These are phyloP conservation scores for Lunularia cruciata DNA, from an alignment of 225 moss, liverwort and hornwort species.

Conservation along the genomic window DNA sequence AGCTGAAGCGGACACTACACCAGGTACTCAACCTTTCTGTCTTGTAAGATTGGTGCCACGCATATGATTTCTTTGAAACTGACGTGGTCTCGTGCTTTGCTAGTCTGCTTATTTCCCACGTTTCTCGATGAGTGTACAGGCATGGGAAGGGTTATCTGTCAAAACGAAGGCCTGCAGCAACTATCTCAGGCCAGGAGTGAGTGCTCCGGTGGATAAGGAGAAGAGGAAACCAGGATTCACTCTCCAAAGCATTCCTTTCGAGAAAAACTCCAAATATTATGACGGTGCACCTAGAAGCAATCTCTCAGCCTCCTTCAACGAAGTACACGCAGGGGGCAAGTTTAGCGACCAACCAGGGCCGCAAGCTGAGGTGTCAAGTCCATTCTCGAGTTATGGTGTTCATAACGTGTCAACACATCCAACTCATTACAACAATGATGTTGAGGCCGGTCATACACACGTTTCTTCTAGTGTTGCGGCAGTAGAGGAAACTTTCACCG, in stretches of 20 bases:
- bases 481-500: background rate
- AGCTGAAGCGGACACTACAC: conserved; percentile 40
- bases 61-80: too few relatives aligned
- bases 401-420: background rate
- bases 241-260: background rate
- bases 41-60: background rate
- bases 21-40: conserved; percentile 44
- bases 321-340: conserved; percentile 16
- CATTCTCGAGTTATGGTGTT: background rate
- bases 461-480: background rate
- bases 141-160: conserved; percentile 66
- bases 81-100: too few relatives aligned
- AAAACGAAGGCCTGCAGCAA: conserved; percentile 44
- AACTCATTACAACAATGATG: background rate
- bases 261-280: conserved; percentile 8
- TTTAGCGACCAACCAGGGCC: background rate
- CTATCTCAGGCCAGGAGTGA: conserved; percentile 79
- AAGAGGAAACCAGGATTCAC: conserved; percentile 7
- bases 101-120: too few relatives aligned
- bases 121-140: conserved; percentile 53
- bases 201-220: conserved; percentile 54
- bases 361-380: background rate
- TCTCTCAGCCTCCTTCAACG: conserved; percentile 1
- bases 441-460: conserved; percentile 12
- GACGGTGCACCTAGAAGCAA: conserved; percentile 7